A percentile compares a stretch with the other conserved stretches of the same genome.
Conservation (phyloP, 148 eudicot species). For the Salicornia ramosissima region DNA sequence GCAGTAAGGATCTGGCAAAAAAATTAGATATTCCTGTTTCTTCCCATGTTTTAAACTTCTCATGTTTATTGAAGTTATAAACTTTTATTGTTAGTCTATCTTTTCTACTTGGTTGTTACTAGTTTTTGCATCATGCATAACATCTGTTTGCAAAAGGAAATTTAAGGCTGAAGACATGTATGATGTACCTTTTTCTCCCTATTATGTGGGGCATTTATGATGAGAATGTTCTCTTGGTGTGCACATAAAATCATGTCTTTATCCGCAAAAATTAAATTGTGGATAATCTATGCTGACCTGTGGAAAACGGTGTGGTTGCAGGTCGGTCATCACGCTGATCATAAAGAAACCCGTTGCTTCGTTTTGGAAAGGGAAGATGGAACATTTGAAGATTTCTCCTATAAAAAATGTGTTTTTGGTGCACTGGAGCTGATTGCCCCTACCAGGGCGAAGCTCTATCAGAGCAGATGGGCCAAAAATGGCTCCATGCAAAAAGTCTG, state of each 20-base stretch:
- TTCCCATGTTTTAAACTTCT: background rate
- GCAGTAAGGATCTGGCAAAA: background rate
- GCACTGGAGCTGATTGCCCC: slow-evolving; percentile 62
- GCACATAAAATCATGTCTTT: background rate
- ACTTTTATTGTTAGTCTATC: too few relatives aligned
- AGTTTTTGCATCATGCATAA: background rate
- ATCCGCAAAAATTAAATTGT: background rate
- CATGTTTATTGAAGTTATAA: too few relatives aligned
- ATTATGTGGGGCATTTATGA: background rate
- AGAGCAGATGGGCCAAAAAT: slow-evolving; percentile 37
- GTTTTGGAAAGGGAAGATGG: slow-evolving; percentile 55
- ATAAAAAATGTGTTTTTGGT: slow-evolving; percentile 56
- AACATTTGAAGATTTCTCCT: slow-evolving; percentile 73
- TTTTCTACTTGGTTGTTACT: background rate
- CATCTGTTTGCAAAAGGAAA: too few relatives aligned
- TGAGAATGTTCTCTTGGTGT: background rate
- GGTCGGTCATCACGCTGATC: slow-evolving; percentile 55
- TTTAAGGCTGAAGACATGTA: background rate
- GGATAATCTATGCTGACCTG: background rate
- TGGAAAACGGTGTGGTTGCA: slow-evolving; percentile 20
- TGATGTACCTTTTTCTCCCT: background rate
- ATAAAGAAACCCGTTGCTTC: slow-evolving; percentile 64
- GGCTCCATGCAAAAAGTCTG: slow-evolving; percentile 21
- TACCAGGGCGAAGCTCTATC: slow-evolving; percentile 39
- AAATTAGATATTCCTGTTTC: too few relatives aligned